Evolutionary conservation across 2,329 filamentous ascomycete genomes (phyloP).

Genomic region (Apiospora saccharicola): DNA sequence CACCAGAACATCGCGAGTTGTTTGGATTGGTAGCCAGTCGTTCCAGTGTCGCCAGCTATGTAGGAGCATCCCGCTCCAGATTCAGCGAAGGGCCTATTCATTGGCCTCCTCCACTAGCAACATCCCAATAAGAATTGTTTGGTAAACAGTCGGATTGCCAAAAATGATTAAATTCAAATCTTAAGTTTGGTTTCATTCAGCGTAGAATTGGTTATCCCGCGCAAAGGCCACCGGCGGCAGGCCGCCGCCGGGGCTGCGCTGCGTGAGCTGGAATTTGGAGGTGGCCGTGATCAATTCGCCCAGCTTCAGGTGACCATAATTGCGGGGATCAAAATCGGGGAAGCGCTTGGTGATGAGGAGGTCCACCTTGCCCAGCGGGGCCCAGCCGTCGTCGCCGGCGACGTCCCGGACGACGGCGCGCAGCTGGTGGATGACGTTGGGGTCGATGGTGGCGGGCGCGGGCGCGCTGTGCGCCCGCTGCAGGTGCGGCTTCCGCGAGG

Average conservation of each 20-base stretch:
- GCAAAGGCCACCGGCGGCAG: not conserved
- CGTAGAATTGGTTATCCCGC: not conserved
- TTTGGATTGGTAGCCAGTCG: no score
- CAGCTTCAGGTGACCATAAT: slow-evolving; percentile 19
- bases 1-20: no score
- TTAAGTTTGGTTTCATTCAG: not conserved
- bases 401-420: slow-evolving; percentile 1
- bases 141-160: not conserved
- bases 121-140: not conserved
- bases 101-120: no score
- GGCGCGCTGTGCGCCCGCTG: not conserved
- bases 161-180: not conserved
- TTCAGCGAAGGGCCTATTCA: no score
- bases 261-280: slow-evolving; percentile 1
- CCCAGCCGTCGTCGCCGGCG: slow-evolving; percentile 21
- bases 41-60: no score
- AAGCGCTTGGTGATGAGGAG: slow-evolving; percentile 16
- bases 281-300: slow-evolving; percentile 20
- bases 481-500: not conserved
- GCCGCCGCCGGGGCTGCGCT: not conserved
- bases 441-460: not conserved
- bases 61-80: no score
- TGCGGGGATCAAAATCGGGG: slow-evolving; percentile 21
- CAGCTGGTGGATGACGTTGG: slow-evolving; percentile 4
- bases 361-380: slow-evolving; percentile 4